Conservation (phyloP, 2,329 filamentous ascomycete species). For the Sclerotinia sclerotiorum region DNA sequence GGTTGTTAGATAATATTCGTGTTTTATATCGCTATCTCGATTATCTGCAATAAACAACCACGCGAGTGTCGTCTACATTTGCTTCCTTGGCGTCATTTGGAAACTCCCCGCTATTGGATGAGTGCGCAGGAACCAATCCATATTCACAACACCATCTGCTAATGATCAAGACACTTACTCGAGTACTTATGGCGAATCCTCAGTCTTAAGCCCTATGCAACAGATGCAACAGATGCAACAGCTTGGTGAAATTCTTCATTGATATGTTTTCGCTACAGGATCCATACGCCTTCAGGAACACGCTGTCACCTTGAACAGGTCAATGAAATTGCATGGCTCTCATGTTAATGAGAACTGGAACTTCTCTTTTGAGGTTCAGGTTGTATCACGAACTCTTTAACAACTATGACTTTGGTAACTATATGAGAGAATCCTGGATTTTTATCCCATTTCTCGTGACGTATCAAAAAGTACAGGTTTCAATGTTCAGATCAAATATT, state of each 20-base stretch:
- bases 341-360: neutral
- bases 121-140: neutral
- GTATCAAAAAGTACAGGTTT: neutral
- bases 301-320: neutral
- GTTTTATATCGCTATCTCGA: conserved; percentile 1
- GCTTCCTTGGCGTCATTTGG: neutral
- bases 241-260: neutral
- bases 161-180: neutral
- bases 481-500: neutral
- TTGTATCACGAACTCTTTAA: neutral
- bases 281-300: neutral
- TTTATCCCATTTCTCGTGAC: neutral
- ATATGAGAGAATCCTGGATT: neutral
- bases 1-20: neutral
- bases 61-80: neutral
- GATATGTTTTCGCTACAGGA: neutral
- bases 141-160: neutral
- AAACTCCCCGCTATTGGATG: neutral
- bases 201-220: neutral
- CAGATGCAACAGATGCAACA: neutral
- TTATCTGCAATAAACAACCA: neutral
- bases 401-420: neutral
- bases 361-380: neutral
- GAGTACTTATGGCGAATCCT: neutral
- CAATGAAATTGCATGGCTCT: neutral